Evolutionary conservation across 1,284 basidiomycete species (phyloP).

Genomic region (Fomitopsis betulina): DNA sequence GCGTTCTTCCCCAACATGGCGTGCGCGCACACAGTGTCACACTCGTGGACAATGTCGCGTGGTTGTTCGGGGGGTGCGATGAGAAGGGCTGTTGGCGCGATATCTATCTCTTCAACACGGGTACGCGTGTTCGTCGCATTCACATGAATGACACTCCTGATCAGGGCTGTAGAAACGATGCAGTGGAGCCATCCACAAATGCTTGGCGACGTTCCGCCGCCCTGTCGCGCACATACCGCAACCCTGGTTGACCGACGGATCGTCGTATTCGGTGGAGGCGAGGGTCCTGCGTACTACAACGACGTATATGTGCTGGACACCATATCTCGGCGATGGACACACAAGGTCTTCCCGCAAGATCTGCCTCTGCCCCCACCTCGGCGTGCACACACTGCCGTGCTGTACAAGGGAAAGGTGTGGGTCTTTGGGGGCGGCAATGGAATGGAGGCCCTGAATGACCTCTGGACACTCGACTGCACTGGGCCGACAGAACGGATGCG

Average conservation of each 20-base stretch:
- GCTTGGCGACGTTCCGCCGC: slow-evolving; percentile 71
- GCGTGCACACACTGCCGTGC: slow-evolving; percentile 83
- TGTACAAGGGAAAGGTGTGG: slow-evolving; percentile 72
- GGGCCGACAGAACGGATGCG: slow-evolving; percentile 44
- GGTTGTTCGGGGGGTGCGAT: slow-evolving; percentile 90
- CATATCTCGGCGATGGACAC: slow-evolving; percentile 60
- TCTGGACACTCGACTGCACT: slow-evolving; percentile 80
- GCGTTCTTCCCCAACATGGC: slow-evolving; percentile 64
- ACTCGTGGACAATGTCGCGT: slow-evolving; percentile 77
- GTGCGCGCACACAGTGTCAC: slow-evolving; percentile 86
- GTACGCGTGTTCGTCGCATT: slow-evolving; percentile 34
- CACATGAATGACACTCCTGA: not conserved
- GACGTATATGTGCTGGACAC: slow-evolving; percentile 84
- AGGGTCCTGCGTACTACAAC: slow-evolving; percentile 74
- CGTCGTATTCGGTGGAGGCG: slow-evolving; percentile 84
- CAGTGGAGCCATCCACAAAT: slow-evolving; percentile 82
- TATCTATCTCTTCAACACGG: slow-evolving; percentile 83
- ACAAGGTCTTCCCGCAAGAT: slow-evolving; percentile 39
- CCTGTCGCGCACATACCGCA: slow-evolving; percentile 84
- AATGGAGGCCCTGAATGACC: slow-evolving; percentile 81
- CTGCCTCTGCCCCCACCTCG: slow-evolving; percentile 52
- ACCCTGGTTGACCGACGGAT: slow-evolving; percentile 81
- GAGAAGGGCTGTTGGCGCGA: slow-evolving; percentile 74
- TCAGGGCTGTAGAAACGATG: slow-evolving; percentile 66
- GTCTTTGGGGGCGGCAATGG: slow-evolving; percentile 94